Evolutionary conservation across 352 stramenopile species (phyloP).

Genomic region (Pythium utonaiense): DNA sequence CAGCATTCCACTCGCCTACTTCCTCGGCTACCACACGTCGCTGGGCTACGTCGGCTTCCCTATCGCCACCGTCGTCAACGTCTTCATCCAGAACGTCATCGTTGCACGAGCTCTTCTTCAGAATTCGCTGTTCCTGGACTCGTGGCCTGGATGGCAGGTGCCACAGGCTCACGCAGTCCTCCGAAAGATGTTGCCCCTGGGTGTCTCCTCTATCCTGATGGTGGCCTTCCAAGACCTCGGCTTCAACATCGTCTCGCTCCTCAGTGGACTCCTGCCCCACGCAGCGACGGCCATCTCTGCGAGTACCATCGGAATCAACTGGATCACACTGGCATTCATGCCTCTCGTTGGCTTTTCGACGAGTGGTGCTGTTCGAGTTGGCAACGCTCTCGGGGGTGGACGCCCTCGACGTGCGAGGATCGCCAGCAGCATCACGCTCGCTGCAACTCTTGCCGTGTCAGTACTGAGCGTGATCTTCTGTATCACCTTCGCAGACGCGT

Average conservation of each 20-base stretch:
- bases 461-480: conserved; percentile 29
- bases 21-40: conserved; percentile 33
- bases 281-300: conserved; percentile 44
- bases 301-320: conserved; percentile 41
- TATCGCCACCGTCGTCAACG: conserved; percentile 26
- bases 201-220: conserved; percentile 44
- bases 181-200: conserved; percentile 18
- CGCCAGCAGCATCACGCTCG: conserved; percentile 26
- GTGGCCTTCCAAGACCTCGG: conserved; percentile 41
- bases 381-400: conserved; percentile 53
- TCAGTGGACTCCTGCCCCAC: conserved; percentile 51
- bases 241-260: conserved; percentile 39
- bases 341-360: conserved; percentile 44
- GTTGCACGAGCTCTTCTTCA: conserved; percentile 22
- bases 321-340: conserved; percentile 46
- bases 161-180: conserved; percentile 18
- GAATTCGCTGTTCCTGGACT: conserved; percentile 24
- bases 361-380: conserved; percentile 49
- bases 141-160: conserved; percentile 31
- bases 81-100: conserved; percentile 26
- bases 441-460: conserved; percentile 20
- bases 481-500: conserved; percentile 29
- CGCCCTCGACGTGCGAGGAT: conserved; percentile 38
- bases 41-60: conserved; percentile 36
- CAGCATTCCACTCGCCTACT: conserved; percentile 26